These are phyloP conservation scores for Staphylotrichum tortipilum DNA, from an alignment of 495 filamentous ascomycete genomes.

Conservation along the genomic window DNA sequence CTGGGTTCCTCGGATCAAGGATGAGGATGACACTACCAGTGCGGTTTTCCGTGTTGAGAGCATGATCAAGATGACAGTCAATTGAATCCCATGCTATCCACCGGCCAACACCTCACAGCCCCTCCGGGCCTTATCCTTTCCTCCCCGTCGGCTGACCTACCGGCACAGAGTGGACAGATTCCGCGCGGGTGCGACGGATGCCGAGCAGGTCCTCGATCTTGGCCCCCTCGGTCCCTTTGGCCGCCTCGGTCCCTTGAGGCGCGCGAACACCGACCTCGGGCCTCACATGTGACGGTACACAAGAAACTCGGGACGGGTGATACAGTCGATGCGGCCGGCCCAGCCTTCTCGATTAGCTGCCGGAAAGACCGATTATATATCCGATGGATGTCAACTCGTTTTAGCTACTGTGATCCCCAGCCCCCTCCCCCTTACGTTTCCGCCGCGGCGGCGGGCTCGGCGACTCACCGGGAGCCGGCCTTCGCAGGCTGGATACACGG, in stretches of 20 bases:
- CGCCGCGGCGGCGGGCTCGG: too few species aligned
- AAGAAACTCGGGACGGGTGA: neutral
- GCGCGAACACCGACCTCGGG: neutral
- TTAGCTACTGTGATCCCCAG: too few species aligned
- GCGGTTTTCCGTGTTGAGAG: neutral
- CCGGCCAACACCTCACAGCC: neutral
- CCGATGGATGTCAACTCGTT: too few species aligned
- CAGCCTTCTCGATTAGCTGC: too few species aligned
- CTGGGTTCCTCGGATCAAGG: neutral
- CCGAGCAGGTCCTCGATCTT: neutral
- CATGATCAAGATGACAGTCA: neutral
- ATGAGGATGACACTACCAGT: neutral
- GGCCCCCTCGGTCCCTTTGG: neutral
- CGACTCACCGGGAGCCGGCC: too few species aligned
- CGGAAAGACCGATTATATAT: too few species aligned
- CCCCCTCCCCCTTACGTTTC: too few species aligned
- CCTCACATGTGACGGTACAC: neutral
- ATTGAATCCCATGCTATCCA: neutral
- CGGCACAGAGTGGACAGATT: neutral
- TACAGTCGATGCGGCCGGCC: too few species aligned
- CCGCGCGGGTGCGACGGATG: neutral
- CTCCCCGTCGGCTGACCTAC: conserved; percentile 4
- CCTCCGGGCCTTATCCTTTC: neutral
- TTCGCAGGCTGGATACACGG: too few species aligned
- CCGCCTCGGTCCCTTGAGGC: neutral